These are phyloP conservation scores for Eruca vesicaria DNA, from an alignment of 441 rosid species.

Conservation along the genomic window DNA sequence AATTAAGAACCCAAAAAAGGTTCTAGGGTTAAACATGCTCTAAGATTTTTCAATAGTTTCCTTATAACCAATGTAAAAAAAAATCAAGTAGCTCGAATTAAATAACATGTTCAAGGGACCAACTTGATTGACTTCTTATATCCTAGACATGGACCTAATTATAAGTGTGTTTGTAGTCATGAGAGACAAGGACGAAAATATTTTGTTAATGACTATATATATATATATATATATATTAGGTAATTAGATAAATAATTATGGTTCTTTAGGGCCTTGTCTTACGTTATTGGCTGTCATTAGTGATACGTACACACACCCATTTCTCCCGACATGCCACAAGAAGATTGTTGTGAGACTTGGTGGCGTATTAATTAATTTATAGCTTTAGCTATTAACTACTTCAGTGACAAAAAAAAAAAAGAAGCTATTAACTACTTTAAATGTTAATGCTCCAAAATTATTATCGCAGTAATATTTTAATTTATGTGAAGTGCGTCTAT, in stretches of 20 bases:
- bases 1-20: too few species aligned
- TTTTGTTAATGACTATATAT: background rate
- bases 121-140: conserved; percentile 29
- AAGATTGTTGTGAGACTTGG: conserved; percentile 32
- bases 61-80: background rate
- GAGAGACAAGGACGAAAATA: background rate
- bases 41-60: conserved; percentile 7
- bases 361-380: conserved; percentile 17
- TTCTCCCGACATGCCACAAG: conserved; percentile 35
- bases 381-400: background rate
- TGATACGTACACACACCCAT: conserved; percentile 30
- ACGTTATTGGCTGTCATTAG: conserved; percentile 34
- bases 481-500: background rate
- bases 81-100: background rate
- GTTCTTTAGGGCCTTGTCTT: conserved; percentile 17
- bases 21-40: too few species aligned
- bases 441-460: conserved; percentile 9
- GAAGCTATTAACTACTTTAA: background rate
- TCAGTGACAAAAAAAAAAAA: too few species aligned
- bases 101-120: conserved; percentile 5
- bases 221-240: too few species aligned
- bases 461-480: background rate
- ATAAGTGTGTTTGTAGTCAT: background rate
- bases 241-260: background rate
- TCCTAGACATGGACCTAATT: conserved; percentile 21